Conservation (phyloP, 768 basidiomycete genomes). For the Kondoa malvinella region DNA sequence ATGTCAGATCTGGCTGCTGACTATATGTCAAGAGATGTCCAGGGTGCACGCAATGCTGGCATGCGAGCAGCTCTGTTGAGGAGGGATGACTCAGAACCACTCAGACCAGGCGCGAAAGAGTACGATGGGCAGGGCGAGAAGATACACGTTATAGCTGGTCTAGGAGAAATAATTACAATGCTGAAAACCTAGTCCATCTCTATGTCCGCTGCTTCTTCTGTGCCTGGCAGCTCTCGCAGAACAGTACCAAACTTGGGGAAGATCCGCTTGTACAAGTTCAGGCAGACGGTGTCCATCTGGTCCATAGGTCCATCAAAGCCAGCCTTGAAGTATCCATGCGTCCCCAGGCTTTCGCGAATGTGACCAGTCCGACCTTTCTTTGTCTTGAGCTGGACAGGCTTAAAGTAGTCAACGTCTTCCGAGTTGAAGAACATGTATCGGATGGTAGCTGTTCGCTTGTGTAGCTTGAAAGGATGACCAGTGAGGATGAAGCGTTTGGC, state of each 20-base stretch:
- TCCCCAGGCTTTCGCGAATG: slow-evolving; percentile 78
- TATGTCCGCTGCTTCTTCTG: slow-evolving; percentile 3
- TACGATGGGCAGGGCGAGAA: not conserved
- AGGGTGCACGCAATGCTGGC: not conserved
- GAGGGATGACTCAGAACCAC: not conserved
- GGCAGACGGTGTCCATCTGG: slow-evolving; percentile 93
- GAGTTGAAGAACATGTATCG: slow-evolving; percentile 97
- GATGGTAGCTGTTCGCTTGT: slow-evolving; percentile 91
- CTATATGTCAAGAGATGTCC: slow-evolving; percentile 6
- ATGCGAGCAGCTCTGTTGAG: slow-evolving; percentile 3
- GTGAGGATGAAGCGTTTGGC: slow-evolving; percentile 89
- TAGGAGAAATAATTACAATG: not conserved
- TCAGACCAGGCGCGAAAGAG: slow-evolving; percentile 3
- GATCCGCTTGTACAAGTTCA: slow-evolving; percentile 86
- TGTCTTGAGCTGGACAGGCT: slow-evolving; percentile 79
- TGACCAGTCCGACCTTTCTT: slow-evolving; percentile 81
- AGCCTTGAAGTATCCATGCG: slow-evolving; percentile 86
- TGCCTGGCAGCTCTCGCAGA: not conserved
- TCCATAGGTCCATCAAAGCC: slow-evolving; percentile 60
- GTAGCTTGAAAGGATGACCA: slow-evolving; percentile 90
- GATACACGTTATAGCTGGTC: not conserved
- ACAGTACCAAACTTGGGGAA: slow-evolving; percentile 63
- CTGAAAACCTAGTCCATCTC: slow-evolving; percentile 9
- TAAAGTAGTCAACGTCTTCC: slow-evolving; percentile 80
- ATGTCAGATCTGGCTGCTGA: not conserved